Base-by-base conservation (phyloP, 2,329 filamentous ascomycete species). In the Nigrospora sphaerica region DNA sequence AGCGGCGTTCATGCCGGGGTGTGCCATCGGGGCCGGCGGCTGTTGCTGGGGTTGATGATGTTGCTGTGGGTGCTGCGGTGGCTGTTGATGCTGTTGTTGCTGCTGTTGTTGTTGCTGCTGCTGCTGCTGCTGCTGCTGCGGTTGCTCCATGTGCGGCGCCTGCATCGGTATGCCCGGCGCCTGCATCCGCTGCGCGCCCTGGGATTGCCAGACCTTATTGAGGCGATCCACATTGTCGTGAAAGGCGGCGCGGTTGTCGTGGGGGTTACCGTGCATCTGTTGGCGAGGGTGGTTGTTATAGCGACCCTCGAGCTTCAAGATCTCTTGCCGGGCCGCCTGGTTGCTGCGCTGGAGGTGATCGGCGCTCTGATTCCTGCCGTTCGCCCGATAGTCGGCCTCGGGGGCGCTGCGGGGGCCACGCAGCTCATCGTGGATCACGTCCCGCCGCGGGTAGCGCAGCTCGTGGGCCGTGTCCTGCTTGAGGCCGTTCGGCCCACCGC, bases 191-290 rank as follows among this genome's bases (percentile, higher is more conserved):
- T 72, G 62, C 3, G 66, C 67, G 55, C 80, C 77, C 51, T 81
- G 76, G 1, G 70, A 66, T 0, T 66, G 70, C 78, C 78, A 81
- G 1, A 81, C 70, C 49, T 72, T 71, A 51, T 80, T 77, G 18
- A 81, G 66, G 2, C 75, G 69, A 44, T 71, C 69, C 50, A 79
- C 67, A 18, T 77, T 71, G 46, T 79, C 72, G 48, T 70, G 66
- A 49, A 78, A 72, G 17, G 64, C 59, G 39, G 64, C 62, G 4
- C 54, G 58, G 48, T 55, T 56, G 39, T 57, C 55, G 28, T 53
- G 51, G 39, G 46, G 46, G 32, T 42, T 28, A 9, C 23, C 7
- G 10, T 28, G 23, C 23, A 28, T 28, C 23, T 6, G 23, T 28
- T 28, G 23, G 23, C 23, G 23, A 10, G 5, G 5, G 23, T 28